Conservation (phyloP, 2,329 filamentous ascomycete species). For the Fusarium algeriense region DNA sequence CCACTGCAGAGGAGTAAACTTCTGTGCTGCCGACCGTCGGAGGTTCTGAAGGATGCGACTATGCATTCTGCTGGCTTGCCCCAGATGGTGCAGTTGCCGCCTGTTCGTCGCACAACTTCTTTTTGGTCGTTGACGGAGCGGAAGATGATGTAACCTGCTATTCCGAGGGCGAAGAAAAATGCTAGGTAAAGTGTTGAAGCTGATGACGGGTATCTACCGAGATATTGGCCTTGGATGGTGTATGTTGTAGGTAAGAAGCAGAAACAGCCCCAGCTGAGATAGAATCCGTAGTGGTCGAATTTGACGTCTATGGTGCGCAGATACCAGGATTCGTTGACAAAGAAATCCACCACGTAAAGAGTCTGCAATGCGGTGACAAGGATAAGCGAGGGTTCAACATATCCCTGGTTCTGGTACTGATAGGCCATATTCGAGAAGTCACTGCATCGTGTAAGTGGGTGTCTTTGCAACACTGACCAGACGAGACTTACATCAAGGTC, state of each 20-base stretch:
- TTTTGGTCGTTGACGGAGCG: constrained; percentile 61
- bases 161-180: constrained; percentile 38
- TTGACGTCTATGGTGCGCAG: constrained; percentile 59
- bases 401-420: constrained; percentile 57
- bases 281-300: constrained; percentile 61
- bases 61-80: constrained; percentile 56
- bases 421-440: constrained; percentile 50
- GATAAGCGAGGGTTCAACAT: constrained; percentile 54
- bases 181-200: constrained; percentile 43
- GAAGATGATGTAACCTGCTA: constrained; percentile 58
- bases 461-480: neutral
- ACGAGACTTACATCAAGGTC: constrained; percentile 56
- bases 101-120: constrained; percentile 54
- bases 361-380: constrained; percentile 59
- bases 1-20: constrained; percentile 47
- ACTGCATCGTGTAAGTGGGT: constrained; percentile 40
- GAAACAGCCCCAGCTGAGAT: constrained; percentile 59
- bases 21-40: constrained; percentile 56
- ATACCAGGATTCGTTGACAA: constrained; percentile 63
- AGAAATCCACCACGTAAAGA: constrained; percentile 62
- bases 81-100: constrained; percentile 58
- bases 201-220: constrained; percentile 56
- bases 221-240: constrained; percentile 62
- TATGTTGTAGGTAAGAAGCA: constrained; percentile 61
- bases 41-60: constrained; percentile 55